Percentiles rank a stretch among this genome's conserved stretches.
Evolutionary conservation across 352 stramenopile genomes (phyloP).

Genomic region (Globisporangium lucens): DNA sequence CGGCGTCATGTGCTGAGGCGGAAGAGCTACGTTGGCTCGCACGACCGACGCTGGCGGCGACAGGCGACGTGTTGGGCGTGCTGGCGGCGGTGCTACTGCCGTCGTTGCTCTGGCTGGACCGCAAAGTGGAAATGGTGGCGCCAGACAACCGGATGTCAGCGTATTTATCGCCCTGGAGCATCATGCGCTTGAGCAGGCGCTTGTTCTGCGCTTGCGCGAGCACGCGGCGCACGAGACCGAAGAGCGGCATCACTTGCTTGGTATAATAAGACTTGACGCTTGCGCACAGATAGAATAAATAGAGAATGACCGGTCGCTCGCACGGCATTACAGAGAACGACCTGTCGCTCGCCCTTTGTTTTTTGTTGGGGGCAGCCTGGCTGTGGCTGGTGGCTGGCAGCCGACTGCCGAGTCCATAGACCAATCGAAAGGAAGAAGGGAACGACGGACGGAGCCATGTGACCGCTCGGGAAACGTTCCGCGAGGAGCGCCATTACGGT

Average conservation of each 20-base stretch:
- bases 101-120: not conserved
- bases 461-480: not conserved
- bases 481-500: not conserved
- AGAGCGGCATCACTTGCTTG: conserved; percentile 13
- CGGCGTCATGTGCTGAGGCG: not conserved
- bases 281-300: conserved; percentile 17
- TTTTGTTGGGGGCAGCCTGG: not conserved
- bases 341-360: not conserved
- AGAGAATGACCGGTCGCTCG: conserved; percentile 8
- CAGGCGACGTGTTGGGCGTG: not conserved
- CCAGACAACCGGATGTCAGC: conserved; percentile 15
- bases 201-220: conserved; percentile 17
- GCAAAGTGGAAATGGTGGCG: conserved; percentile 8
- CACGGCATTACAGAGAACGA: conserved; percentile 7
- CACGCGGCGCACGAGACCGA: conserved; percentile 16
- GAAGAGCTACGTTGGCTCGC: conserved; percentile 5
- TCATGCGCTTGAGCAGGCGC: conserved; percentile 18
- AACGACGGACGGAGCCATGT: not conserved
- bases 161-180: conserved; percentile 14
- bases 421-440: not conserved
- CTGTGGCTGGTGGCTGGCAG: not conserved
- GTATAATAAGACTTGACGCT: not conserved
- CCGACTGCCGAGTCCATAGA: not conserved
- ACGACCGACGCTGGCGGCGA: conserved; percentile 4
- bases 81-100: not conserved